Evolutionary conservation across 177 flowering plant genomes (phyloP).

Genomic region (Vitis hybrid): DNA sequence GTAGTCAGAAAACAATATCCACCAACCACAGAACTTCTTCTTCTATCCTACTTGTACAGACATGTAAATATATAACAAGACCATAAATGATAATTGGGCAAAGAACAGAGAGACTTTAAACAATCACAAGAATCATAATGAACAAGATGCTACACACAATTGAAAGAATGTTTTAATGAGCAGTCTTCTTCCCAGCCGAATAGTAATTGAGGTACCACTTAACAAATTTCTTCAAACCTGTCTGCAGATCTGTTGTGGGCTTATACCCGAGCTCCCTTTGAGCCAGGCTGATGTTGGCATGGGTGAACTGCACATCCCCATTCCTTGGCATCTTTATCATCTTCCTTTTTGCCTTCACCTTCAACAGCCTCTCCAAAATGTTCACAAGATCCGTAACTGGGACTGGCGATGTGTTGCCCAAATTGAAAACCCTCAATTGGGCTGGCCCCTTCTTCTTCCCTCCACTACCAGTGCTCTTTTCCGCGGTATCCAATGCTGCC

Average conservation of each 20-base stretch:
- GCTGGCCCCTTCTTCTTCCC: constrained; percentile 68
- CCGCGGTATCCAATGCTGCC: constrained; percentile 60
- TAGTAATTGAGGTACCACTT: constrained; percentile 61
- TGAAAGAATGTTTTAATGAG: constrained; percentile 21
- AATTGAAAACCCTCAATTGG: constrained; percentile 60
- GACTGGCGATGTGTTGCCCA: constrained; percentile 71
- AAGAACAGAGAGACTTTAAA: constrained; percentile 18
- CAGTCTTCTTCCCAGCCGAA: constrained; percentile 47
- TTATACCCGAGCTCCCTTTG: constrained; percentile 60
- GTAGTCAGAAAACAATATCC: constrained; percentile 22
- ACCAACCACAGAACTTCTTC: constrained; percentile 27
- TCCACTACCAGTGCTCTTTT: constrained; percentile 72
- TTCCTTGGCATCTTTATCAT: constrained; percentile 54
- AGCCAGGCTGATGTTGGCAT: constrained; percentile 69
- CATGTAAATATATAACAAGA: constrained; percentile 16
- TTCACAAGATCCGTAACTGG: constrained; percentile 56
- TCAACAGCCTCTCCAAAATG: constrained; percentile 62
- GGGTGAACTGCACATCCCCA: constrained; percentile 70
- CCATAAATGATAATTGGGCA: constrained; percentile 10
- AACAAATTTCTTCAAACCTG: constrained; percentile 69
- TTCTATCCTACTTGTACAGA: constrained; percentile 21
- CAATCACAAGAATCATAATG: constrained; percentile 41
- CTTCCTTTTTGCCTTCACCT: constrained; percentile 55
- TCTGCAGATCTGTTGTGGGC: constrained; percentile 67
- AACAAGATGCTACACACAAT: constrained; percentile 31